Evolutionary conservation across 768 basidiomycete species (phyloP).

Genomic region (Pisolithus microcarpus): DNA sequence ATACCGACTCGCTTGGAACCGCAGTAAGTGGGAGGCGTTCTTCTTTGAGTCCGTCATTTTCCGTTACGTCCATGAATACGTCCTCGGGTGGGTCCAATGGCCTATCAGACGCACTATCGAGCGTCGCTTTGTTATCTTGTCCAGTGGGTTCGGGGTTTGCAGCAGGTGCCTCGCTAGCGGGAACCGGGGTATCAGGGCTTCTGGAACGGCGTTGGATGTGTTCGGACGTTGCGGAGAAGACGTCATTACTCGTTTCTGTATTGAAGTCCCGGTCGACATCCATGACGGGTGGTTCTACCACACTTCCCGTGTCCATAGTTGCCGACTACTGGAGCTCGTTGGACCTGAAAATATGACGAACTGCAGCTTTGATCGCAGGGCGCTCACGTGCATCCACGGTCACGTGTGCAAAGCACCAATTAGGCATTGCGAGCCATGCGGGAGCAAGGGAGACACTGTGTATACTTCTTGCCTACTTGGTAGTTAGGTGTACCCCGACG

Average conservation of each 20-base stretch:
- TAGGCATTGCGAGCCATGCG: no score
- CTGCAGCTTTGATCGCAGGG: no score
- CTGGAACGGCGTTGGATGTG: not conserved
- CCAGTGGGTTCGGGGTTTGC: constrained; percentile 10
- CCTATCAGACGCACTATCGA: constrained; percentile 14
- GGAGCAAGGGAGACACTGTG: no score
- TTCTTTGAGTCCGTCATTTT: constrained; percentile 8
- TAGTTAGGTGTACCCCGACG: no score
- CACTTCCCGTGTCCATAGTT: constrained; percentile 18
- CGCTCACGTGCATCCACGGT: no score
- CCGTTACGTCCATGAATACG: constrained; percentile 18
- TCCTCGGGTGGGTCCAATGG: constrained; percentile 17
- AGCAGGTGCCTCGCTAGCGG: not conserved
- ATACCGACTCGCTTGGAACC: constrained; percentile 6
- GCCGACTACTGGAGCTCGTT: not conserved
- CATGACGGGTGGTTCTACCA: constrained; percentile 15
- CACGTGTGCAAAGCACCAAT: no score
- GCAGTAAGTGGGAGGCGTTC: not conserved
- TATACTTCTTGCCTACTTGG: no score
- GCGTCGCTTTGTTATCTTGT: constrained; percentile 3
- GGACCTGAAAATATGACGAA: no score
- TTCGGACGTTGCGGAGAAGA: not conserved
- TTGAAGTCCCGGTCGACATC: constrained; percentile 13
- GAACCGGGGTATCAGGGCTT: not conserved
- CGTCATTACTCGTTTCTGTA: not conserved